Evolutionary conservation across 2,329 filamentous ascomycete genomes (phyloP).

Genomic region (Cytospora chrysosperma): DNA sequence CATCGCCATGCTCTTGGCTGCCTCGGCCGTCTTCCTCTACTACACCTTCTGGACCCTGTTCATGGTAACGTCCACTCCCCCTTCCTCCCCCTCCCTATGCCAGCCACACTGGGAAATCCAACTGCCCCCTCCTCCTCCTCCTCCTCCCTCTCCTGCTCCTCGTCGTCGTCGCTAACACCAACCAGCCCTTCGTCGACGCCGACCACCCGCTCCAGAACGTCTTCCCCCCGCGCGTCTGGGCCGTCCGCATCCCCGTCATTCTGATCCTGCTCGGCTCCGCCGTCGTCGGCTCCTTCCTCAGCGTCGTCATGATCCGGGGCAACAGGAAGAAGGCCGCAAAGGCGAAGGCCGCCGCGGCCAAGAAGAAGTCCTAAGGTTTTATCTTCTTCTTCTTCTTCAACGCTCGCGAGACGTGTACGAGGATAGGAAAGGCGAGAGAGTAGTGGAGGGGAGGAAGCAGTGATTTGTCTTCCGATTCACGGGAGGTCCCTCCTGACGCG

Average conservation of each 20-base stretch:
- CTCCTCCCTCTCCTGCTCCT: not conserved
- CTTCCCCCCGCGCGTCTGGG: constrained; percentile 97
- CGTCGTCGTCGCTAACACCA: constrained; percentile 12
- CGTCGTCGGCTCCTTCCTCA: constrained; percentile 93
- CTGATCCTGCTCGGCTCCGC: constrained; percentile 88
- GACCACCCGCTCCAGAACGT: constrained; percentile 91
- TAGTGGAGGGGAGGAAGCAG: no score
- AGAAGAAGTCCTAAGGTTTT: constrained; percentile 83
- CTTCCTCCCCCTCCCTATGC: constrained; percentile 17
- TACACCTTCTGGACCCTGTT: constrained; percentile 97
- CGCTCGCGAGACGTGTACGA: not conserved
- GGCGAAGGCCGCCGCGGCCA: constrained; percentile 71
- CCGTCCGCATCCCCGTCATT: constrained; percentile 96
- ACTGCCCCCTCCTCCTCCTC: no score
- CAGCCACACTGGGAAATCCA: no score
- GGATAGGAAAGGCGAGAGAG: no score
- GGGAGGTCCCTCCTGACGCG: no score
- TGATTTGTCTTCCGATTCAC: no score
- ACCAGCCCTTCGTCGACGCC: constrained; percentile 91
- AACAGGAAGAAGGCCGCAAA: constrained; percentile 97
- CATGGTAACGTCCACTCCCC: constrained; percentile 70
- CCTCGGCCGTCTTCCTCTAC: constrained; percentile 69
- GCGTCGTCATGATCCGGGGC: constrained; percentile 97
- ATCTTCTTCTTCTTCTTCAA: no score
- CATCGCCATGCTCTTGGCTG: constrained; percentile 67